These are phyloP conservation scores for Syncephalastrum racemosum DNA, from an alignment of 371 early-diverging fungal genomes.

Conservation along the genomic window DNA sequence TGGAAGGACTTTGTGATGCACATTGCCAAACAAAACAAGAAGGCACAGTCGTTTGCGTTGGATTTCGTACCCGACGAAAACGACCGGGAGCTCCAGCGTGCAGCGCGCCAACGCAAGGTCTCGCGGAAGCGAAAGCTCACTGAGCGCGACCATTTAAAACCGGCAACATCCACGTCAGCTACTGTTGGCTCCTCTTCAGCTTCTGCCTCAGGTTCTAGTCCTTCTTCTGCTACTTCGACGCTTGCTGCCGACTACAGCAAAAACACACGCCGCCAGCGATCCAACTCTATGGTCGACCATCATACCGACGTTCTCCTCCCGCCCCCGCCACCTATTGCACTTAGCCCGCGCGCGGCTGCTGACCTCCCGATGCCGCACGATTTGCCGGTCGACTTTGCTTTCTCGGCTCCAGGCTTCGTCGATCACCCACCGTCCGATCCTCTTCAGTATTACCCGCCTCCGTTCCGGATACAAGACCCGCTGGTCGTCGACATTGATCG, in stretches of 20 bases:
- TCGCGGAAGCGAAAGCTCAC: conserved; percentile 17
- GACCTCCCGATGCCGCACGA: background rate
- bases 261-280: too few relatives aligned
- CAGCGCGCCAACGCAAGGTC: conserved; percentile 10
- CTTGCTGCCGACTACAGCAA: background rate
- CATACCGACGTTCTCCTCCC: background rate
- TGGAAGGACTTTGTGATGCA: conserved; percentile 34
- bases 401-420: background rate
- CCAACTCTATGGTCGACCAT: too few relatives aligned
- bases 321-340: background rate
- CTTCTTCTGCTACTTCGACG: conserved; percentile 5
- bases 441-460: conserved; percentile 12
- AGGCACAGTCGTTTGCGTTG: conserved; percentile 16
- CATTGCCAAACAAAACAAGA: conserved; percentile 20
- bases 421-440: conserved; percentile 5
- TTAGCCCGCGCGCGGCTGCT: background rate
- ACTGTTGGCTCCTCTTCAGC: conserved; percentile 3
- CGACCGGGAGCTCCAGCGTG: conserved; percentile 6
- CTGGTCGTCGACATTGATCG: conserved; percentile 39
- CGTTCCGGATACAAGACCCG: conserved; percentile 37
- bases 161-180: conserved; percentile 2
- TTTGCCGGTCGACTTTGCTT: background rate
- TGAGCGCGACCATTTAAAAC: background rate
- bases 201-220: conserved; percentile 1
- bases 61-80: conserved; percentile 23